Evolutionary conservation across 2,329 filamentous ascomycete species (phyloP).

Genomic region (Epichloe gansuensis): DNA sequence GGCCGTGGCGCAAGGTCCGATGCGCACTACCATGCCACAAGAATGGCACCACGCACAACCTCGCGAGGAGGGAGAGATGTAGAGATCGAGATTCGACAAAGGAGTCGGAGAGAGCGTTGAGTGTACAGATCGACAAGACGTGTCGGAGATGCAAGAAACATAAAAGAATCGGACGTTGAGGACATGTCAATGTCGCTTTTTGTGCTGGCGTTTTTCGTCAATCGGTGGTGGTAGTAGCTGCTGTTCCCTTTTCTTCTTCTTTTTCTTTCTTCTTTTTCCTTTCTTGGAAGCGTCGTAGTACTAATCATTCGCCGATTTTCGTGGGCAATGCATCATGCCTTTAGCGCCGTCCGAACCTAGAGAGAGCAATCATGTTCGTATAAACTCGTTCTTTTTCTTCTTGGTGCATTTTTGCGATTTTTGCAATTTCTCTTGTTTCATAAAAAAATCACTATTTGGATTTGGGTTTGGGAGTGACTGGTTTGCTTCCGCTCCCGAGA

Average conservation of each 20-base stretch:
- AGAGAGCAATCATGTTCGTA: slow-evolving; percentile 59
- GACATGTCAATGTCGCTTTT: slow-evolving; percentile 2
- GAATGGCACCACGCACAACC: not conserved
- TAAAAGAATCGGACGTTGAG: not conserved
- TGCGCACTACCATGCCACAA: not conserved
- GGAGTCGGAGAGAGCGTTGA: slow-evolving; percentile 11
- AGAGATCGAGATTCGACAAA: slow-evolving; percentile 16
- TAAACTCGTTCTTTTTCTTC: slow-evolving; percentile 18
- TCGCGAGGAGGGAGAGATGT: slow-evolving; percentile 14
- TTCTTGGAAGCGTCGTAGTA: not conserved
- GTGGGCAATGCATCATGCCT: slow-evolving; percentile 7
- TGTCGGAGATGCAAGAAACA: slow-evolving; percentile 5
- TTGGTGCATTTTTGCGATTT: not conserved
- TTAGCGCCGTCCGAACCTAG: slow-evolving; percentile 96
- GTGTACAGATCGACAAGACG: slow-evolving; percentile 8
- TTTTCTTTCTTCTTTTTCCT: too few relatives aligned
- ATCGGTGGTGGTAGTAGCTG: slow-evolving; percentile 11
- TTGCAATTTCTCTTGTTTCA: not conserved
- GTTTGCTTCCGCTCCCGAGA: slow-evolving; percentile 42
- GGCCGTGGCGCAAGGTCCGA: slow-evolving; percentile 16
- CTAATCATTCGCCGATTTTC: slow-evolving; percentile 12
- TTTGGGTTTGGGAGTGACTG: slow-evolving; percentile 13
- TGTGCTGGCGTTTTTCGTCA: not conserved
- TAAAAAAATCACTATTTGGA: slow-evolving; percentile 10
- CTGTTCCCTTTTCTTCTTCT: not conserved